Evolutionary conservation across 345 rosid genomes (phyloP), one percentile per base, ranked within the genome.

Genomic region (Euphorbia tirucalli): DNA sequence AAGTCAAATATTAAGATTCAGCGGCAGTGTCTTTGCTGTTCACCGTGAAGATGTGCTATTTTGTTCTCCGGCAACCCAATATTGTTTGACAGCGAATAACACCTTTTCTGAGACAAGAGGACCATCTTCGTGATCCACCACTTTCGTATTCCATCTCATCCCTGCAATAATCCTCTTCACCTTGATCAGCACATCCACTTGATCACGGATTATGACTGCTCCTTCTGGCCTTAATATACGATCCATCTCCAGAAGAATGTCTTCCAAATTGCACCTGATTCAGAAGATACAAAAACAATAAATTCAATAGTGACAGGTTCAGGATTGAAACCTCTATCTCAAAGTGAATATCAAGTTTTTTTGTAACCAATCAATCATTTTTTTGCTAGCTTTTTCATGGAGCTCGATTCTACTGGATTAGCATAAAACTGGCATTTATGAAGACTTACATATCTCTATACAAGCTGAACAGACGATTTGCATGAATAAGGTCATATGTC

Each of bases 61-160:
- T 28, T 73, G 19, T 61, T 78, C 74, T 49, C 65, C 74, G 2
- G 70, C 81, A 69, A 73, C 77, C 81, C 81, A 78, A 41, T 78
- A 78, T n/a, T 39, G 74, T 73, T 78, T 78, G 52, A 73, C 81
- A 46, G 81, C 74, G 59, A 78, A 78, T 74, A 78, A 25, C 43
- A 78, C 68, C 67, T 78, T 78, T 28, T 78, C 81, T 11, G 74
- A 16, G 43, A 69, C 57, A 30, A 73, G 74, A 4, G 77, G 81
- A n/a, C 81, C 77, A 69, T 73, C 81, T 44, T 78, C 81, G 65
- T 78, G 81, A 65, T 78, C 81, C 61, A 78, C 77, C 66, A 78
- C 48, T 59, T 78, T 78, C 11, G 74, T 69, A 15, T 69, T 69
- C 81, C 77, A 78, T 78, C 81, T 78, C 81, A 78, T 78, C 21